Conservation (phyloP, 352 stramenopile species). For the Pythium rhizo-oryzae region DNA sequence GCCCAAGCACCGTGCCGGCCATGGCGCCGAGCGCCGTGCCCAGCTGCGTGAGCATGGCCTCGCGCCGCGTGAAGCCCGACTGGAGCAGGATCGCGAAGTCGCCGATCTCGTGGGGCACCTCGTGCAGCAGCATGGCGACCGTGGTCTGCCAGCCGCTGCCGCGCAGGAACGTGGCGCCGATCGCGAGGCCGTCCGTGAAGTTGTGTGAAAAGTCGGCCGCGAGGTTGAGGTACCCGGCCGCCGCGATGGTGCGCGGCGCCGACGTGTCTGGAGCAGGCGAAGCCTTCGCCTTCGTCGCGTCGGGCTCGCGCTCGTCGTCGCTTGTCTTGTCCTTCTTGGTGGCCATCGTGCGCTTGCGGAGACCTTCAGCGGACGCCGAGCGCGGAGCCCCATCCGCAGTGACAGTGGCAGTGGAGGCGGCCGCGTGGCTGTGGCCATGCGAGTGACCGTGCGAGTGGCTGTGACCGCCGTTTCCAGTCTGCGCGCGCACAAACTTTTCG, state of each 20-base stretch:
- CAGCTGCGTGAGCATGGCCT: conserved; percentile 92
- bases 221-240: conserved; percentile 90
- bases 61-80: conserved; percentile 85
- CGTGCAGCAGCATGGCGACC: conserved; percentile 89
- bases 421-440: conserved; percentile 38
- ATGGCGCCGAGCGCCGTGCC: conserved; percentile 92
- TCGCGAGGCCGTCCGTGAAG: conserved; percentile 94
- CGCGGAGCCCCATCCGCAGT: conserved; percentile 4
- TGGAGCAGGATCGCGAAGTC: conserved; percentile 93
- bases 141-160: conserved; percentile 85
- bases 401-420: conserved; percentile 31
- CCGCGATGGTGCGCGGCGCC: conserved; percentile 27
- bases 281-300: too few species aligned
- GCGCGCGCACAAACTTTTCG: conserved; percentile 79
- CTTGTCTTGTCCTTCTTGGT: conserved; percentile 31
- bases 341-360: background rate
- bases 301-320: conserved; percentile 12
- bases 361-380: background rate
- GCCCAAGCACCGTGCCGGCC: conserved; percentile 85
- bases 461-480: conserved; percentile 42
- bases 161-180: conserved; percentile 89
- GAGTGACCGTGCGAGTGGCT: conserved; percentile 29
- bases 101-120: conserved; percentile 92
- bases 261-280: too few species aligned
- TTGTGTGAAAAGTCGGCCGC: conserved; percentile 92